Evolutionary conservation across 2,329 filamentous ascomycete genomes (phyloP), one percentile per base, ranked within the genome.

Genomic region (Lomentospora prolificans): DNA sequence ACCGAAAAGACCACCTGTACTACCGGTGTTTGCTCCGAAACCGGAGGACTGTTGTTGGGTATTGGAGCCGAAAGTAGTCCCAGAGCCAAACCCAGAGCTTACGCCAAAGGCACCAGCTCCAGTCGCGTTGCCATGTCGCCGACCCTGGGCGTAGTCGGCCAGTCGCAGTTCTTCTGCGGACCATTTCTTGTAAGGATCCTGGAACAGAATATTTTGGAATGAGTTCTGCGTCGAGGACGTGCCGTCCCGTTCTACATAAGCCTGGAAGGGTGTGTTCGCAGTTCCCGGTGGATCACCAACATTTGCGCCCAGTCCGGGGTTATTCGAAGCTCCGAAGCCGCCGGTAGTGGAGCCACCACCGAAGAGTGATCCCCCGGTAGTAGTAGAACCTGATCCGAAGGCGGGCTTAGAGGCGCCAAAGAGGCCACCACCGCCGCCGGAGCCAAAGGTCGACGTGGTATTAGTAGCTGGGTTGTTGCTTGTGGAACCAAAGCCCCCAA

Each of bases 131-230:
- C 91, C 94, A 67, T 82, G 89, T 55, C 86, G 86, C 58, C 91
- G 84, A 53, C 91, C 91, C 69, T 91, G 87, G 58, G 85, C 81
- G 68, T 99, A 99, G 70, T 99, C 94, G 50, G 84, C 89, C 59
- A 95, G 71, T 65, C 89, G 80, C 55, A 94, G 72, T 69, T 94
- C 86, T 64, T 89, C 94, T n/a, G 89, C 82, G 8, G 92, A 96
- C 75, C 87, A 97, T 67, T 94, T 95, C 69, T 85, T 85, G 73
- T 92, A 95, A 1, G 86, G 81, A 24, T 85, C 83, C 71, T 87
- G 85, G 68, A 92, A 90, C 22, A 86, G 74, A 57, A 95, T 82
- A 62, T 84, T 92, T 69, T 94, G 89, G 69, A 87, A 95, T 3
- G 85, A 78, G 64, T 86, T 81, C 62, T 63, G 79, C 65, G 56